Percentiles rank a stretch among this genome's conserved stretches.
Evolutionary conservation across 495 filamentous ascomycete species (phyloP).

Genomic region (Penicillium manginii): DNA sequence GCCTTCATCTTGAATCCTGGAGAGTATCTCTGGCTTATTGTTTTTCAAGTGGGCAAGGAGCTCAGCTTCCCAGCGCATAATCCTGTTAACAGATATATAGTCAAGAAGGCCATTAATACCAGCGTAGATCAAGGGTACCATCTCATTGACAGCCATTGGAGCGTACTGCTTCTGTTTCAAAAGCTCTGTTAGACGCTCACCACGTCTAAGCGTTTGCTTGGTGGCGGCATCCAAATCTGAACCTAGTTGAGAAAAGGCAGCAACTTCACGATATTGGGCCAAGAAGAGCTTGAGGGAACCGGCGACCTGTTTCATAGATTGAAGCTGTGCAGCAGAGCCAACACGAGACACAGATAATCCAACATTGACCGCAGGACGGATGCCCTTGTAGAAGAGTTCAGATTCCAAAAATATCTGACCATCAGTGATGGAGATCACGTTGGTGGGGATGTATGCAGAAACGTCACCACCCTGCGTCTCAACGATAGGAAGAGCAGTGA

Average conservation of each 20-base stretch:
- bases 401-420: constrained; percentile 99
- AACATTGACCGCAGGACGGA: constrained; percentile 99
- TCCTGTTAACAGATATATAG: constrained; percentile 80
- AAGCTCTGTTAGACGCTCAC: constrained; percentile 98
- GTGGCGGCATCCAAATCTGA: constrained; percentile 98
- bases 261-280: constrained; percentile 99
- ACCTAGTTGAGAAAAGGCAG: constrained; percentile 99
- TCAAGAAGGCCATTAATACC: constrained; percentile 98
- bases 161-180: constrained; percentile 99
- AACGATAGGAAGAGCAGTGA: constrained; percentile 97
- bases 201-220: constrained; percentile 98
- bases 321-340: constrained; percentile 98
- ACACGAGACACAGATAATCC: constrained; percentile 99
- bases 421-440: constrained; percentile 99
- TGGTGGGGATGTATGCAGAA: constrained; percentile 99
- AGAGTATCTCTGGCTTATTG: constrained; percentile 81
- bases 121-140: constrained; percentile 99
- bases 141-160: constrained; percentile 99
- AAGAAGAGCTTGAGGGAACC: constrained; percentile 99
- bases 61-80: constrained; percentile 90
- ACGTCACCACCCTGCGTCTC: constrained; percentile 99
- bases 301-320: constrained; percentile 99
- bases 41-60: constrained; percentile 89
- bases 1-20: constrained; percentile 94
- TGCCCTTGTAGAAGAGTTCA: constrained; percentile 99